Base-by-base conservation (phyloP, 2,329 filamentous ascomycete genomes). In the Calonectria honghensis region DNA sequence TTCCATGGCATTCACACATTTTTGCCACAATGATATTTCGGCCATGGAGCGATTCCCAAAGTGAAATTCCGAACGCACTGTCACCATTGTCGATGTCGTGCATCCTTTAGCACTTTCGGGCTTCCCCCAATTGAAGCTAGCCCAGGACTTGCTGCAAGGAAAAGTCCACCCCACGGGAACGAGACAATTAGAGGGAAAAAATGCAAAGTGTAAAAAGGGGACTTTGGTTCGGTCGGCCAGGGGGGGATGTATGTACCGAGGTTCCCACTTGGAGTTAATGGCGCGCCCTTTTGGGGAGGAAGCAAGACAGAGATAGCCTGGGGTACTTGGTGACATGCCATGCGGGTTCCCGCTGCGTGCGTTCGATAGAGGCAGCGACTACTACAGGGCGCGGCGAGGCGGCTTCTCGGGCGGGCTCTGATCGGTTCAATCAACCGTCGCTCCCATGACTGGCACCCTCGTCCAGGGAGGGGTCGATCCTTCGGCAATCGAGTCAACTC, bases 151-250 rank as follows among this genome's bases (percentile, higher is more conserved):
- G 27, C 27, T n/a, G 24, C 45, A 48, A 57, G 9, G 24, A 48
- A 24, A 24, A 24, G 9, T 31, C 52, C 52, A 35, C 51, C 48
- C 63, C 32, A 66, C 50, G 50, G 45, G 45, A 24, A 24, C 9
- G 9, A 41, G 20, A 29, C 24, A 32, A 20, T 3, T 4, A 16
- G 27, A 54, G 51, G 51, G 51, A 54, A 54, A 29, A 24, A 29
- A 29, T 45, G 9, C 29, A 52, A 67, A 70, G 61, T 70, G 72
- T 61, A 73, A 70, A 70, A 73, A 73, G 51, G 67, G 72, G 54
- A 73, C 72, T 70, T 73, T 67, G 67, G 72, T 70, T 24, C 10
- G 50, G 39, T 68, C 35, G 59, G 48, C 37, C 70, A 31, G 45
- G 45, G 45, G 45, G 45, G 41, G 41, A 7, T 4, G 6, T 9